Percentiles rank a stretch among this genome's conserved stretches.
phyloP scores from a whole-genome alignment of 2,329 filamentous ascomycete genomes.

The Penicillium sp. region DNA sequence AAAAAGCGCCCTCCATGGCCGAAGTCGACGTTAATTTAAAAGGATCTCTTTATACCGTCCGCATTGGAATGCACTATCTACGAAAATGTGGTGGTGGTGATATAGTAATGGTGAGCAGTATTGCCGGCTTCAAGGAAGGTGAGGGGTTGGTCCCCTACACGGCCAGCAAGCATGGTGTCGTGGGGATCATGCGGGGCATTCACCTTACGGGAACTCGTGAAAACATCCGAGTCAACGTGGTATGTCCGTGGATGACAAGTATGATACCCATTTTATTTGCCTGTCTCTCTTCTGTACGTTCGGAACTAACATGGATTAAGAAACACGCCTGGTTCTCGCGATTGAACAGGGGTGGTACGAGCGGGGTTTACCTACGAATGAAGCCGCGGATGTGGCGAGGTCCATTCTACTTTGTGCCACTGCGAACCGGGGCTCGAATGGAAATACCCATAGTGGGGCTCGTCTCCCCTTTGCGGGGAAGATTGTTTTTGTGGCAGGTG shows the following conservation, averaged over 20 bases:
- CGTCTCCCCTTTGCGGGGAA: conserved; percentile 23
- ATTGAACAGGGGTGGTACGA: conserved; percentile 25
- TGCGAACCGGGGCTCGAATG: conserved; percentile 16
- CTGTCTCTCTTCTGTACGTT: background rate
- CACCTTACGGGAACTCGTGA: conserved; percentile 15
- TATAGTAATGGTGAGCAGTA: conserved; percentile 21
- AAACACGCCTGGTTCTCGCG: conserved; percentile 15
- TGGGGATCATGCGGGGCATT: conserved; percentile 25
- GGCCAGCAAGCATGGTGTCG: conserved; percentile 27
- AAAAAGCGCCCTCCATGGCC: conserved; percentile 17
- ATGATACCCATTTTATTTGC: background rate
- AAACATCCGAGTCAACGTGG: conserved; percentile 13
- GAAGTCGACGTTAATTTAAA: conserved; percentile 24
- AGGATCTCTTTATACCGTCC: conserved; percentile 18
- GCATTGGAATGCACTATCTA: conserved; percentile 25
- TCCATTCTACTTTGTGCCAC: conserved; percentile 23
- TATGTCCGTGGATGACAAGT: conserved; percentile 17
- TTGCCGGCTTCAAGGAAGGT: conserved; percentile 23
- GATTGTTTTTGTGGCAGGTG: conserved; percentile 24
- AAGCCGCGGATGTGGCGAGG: conserved; percentile 21
- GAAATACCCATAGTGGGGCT: conserved; percentile 11
- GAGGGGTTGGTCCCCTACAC: conserved; percentile 20
- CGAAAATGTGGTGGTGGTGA: conserved; percentile 17
- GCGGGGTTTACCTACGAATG: conserved; percentile 22
- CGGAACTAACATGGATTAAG: background rate